These are phyloP conservation scores for Pholiota microspora DNA, from an alignment of 768 basidiomycete species.

Conservation along the genomic window DNA sequence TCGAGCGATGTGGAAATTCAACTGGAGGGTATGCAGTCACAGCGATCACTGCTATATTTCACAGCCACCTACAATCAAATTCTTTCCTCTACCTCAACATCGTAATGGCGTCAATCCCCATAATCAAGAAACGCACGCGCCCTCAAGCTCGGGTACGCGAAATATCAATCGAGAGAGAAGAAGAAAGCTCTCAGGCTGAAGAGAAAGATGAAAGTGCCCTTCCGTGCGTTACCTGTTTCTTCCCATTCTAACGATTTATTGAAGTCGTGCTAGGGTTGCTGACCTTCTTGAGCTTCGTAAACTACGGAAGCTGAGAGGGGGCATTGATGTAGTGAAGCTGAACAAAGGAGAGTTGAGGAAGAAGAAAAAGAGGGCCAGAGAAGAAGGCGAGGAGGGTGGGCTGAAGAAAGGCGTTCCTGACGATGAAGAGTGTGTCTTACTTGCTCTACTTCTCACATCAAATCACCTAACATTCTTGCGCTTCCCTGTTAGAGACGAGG, in stretches of 20 bases:
- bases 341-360: constrained; percentile 81
- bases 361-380: constrained; percentile 56
- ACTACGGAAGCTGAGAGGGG: constrained; percentile 67
- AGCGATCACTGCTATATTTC: not conserved
- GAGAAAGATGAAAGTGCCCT: constrained; percentile 45
- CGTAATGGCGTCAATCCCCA: constrained; percentile 20
- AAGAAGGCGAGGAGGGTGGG: constrained; percentile 53
- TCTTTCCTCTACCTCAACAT: not conserved
- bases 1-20: not conserved
- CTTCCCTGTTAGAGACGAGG: constrained; percentile 45
- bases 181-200: constrained; percentile 30
- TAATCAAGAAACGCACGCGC: constrained; percentile 76
- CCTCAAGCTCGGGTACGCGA: constrained; percentile 60
- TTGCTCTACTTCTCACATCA: constrained; percentile 10
- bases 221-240: constrained; percentile 40
- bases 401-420: constrained; percentile 47
- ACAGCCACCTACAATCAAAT: constrained; percentile 12
- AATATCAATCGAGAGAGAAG: constrained; percentile 40
- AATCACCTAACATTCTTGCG: not conserved
- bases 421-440: constrained; percentile 55
- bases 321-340: constrained; percentile 83
- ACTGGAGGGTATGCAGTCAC: not conserved
- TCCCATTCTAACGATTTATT: not conserved
- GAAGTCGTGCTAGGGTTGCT: constrained; percentile 51
- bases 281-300: constrained; percentile 86